Percentiles rank a stretch among this genome's conserved stretches.
Evolutionary conservation across 192 early-diverging fungal genomes (phyloP).

Genomic region (Funneliformis geosporum): DNA sequence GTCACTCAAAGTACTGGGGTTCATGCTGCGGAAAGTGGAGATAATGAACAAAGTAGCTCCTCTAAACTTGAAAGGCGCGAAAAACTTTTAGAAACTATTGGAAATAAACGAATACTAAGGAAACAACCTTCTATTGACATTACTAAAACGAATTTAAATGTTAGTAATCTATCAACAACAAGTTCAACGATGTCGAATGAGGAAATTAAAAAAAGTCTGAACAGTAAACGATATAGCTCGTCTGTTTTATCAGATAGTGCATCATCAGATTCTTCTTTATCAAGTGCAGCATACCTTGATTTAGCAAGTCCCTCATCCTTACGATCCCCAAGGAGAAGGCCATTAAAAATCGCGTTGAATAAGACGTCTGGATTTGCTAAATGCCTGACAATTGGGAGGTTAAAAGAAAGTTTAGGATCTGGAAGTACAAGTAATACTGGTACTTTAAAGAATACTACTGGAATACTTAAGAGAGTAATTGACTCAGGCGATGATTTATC

Average conservation of each 20-base stretch:
- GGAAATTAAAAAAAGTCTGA: background rate
- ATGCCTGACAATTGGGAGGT: background rate
- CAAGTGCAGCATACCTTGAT: constrained; percentile 40
- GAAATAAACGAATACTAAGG: constrained; percentile 30
- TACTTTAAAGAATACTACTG: background rate
- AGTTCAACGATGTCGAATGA: constrained; percentile 7
- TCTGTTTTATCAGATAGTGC: background rate
- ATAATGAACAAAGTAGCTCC: background rate
- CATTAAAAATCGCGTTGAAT: background rate
- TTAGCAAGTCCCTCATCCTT: constrained; percentile 28
- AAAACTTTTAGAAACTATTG: constrained; percentile 50
- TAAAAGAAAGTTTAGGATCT: constrained; percentile 19
- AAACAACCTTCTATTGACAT: constrained; percentile 12
- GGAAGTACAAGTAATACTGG: background rate
- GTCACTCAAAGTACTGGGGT: background rate
- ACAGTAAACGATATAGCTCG: background rate
- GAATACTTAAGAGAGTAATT: too few species aligned
- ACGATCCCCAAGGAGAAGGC: constrained; percentile 24
- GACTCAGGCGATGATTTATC: background rate
- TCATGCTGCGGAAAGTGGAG: background rate
- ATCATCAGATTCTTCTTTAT: constrained; percentile 19
- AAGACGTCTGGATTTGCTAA: background rate
- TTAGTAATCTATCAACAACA: constrained; percentile 5
- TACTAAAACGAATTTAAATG: background rate
- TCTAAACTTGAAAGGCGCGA: constrained; percentile 33